phyloP scores from a whole-genome alignment of 2,329 filamentous ascomycete genomes.

The Clarireedia homoeocarpa region DNA sequence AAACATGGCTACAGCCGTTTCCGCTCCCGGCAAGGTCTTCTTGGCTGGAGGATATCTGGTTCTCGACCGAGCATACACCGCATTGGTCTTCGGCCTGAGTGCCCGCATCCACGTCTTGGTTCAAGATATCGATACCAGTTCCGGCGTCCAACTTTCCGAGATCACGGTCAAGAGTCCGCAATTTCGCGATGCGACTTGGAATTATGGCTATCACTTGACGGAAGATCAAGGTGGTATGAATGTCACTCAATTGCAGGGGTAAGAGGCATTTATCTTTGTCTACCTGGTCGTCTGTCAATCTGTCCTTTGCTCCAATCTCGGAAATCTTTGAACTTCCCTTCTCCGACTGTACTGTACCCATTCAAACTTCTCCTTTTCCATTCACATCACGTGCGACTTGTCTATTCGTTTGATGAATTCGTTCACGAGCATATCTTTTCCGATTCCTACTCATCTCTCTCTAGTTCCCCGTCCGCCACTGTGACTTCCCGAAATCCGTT shows the following conservation, averaged over 20 bases:
- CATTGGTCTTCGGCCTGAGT: conserved; percentile 60
- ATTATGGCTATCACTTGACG: conserved; percentile 68
- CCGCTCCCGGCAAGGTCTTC: conserved; percentile 92
- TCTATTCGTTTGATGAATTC: background rate
- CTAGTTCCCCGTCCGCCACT: conserved; percentile 6
- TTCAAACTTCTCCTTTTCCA: background rate
- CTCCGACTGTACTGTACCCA: background rate
- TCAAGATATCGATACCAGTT: conserved; percentile 47
- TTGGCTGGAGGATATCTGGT: conserved; percentile 93
- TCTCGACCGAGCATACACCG: conserved; percentile 79
- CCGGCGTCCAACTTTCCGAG: conserved; percentile 58
- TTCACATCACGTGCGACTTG: conserved; percentile 3
- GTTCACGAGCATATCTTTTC: background rate
- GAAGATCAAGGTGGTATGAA: conserved; percentile 70
- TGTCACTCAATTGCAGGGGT: conserved; percentile 73
- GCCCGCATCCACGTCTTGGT: conserved; percentile 60
- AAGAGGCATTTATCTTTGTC: conserved; percentile 33
- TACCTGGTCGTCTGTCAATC: conserved; percentile 5
- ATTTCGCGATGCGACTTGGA: conserved; percentile 80
- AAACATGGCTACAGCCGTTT: conserved; percentile 43
- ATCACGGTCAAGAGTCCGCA: conserved; percentile 89
- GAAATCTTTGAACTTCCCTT: background rate
- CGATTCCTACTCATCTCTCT: background rate
- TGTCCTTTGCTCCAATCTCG: background rate
- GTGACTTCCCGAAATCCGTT: conserved; percentile 62